Conservation (phyloP, 2,329 filamentous ascomycete species). For the Cladosporium sp. region DNA sequence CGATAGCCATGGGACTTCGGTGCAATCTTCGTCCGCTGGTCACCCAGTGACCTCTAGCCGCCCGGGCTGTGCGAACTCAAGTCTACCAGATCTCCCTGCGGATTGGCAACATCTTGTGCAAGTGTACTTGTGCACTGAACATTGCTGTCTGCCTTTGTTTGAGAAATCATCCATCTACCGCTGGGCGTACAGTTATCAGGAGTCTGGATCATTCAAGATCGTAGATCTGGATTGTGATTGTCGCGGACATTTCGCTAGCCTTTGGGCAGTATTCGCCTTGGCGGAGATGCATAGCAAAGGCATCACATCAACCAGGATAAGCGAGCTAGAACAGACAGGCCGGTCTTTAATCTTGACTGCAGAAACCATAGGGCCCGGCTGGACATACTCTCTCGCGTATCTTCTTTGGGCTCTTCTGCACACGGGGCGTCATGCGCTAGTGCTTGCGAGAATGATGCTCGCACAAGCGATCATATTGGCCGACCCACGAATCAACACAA, state of each 20-base stretch:
- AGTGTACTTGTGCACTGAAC: not conserved
- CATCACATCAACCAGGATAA: not conserved
- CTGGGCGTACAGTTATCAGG: not conserved
- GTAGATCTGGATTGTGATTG: not conserved
- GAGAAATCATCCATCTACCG: not conserved
- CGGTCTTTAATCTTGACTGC: not conserved
- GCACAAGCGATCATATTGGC: not conserved
- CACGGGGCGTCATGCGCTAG: not conserved
- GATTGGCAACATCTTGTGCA: not conserved
- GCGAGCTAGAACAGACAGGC: not conserved
- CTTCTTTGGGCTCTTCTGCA: not conserved
- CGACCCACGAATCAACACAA: not conserved
- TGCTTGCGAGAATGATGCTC: slow-evolving; percentile 3
- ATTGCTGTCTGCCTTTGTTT: not conserved
- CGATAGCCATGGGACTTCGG: not conserved
- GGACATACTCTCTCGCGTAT: not conserved
- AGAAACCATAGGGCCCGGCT: not conserved
- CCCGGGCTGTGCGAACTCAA: not conserved
- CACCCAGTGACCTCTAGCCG: not conserved
- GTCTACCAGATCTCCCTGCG: not conserved
- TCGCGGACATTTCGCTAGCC: not conserved
- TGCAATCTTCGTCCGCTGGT: not conserved
- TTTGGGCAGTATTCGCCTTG: not conserved
- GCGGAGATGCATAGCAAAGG: not conserved
- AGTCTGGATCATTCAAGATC: not conserved